phyloP scores from a whole-genome alignment of 177 flowering plant species.

The Vitis hybrid region DNA sequence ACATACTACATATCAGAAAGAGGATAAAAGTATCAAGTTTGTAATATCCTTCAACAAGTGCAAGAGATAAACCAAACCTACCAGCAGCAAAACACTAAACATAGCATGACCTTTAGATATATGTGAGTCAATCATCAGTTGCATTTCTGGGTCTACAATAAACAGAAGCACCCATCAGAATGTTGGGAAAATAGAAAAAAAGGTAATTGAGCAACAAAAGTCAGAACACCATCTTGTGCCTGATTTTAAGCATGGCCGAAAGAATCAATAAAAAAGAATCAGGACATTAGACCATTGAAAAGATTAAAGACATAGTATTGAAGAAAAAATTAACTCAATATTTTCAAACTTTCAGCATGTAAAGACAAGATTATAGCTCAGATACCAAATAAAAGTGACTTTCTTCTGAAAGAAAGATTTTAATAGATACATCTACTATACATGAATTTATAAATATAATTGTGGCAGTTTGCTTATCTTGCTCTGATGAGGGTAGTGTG shows the following conservation, averaged over 20 bases:
- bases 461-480: no score
- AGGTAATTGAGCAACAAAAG: neutral
- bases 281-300: neutral
- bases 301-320: neutral
- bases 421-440: neutral
- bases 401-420: no score
- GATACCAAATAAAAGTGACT: neutral
- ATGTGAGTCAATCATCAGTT: conserved; percentile 64
- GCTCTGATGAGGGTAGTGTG: no score
- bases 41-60: neutral
- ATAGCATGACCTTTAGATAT: conserved; percentile 63
- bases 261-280: neutral
- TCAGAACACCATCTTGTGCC: no score
- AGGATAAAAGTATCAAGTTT: neutral
- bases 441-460: neutral
- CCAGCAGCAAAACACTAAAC: conserved; percentile 69
- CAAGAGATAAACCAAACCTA: conserved; percentile 29
- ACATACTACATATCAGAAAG: neutral
- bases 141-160: conserved; percentile 82
- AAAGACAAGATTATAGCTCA: neutral
- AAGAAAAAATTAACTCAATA: neutral
- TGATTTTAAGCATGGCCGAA: no score
- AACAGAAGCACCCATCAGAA: conserved; percentile 7
- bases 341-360: neutral
- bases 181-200: neutral